A percentile compares a stretch with the other conserved stretches of the same genome.
phyloP scores from a whole-genome alignment of 2,329 filamentous ascomycete species.

The Xylariaceae sp. region DNA sequence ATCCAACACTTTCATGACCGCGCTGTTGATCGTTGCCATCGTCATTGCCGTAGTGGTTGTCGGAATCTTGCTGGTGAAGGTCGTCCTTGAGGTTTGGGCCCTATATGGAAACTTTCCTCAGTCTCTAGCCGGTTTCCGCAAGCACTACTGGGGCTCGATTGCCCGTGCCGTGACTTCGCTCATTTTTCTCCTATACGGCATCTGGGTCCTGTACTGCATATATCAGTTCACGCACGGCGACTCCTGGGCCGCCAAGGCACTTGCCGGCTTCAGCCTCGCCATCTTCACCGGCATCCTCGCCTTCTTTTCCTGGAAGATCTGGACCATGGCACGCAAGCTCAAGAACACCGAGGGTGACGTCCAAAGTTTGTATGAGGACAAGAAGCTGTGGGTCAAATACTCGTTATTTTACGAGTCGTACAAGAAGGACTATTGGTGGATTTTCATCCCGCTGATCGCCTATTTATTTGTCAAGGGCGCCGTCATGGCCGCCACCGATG shows the following conservation, averaged over 20 bases:
- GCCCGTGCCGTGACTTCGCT: conserved; percentile 86
- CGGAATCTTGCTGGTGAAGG: conserved; percentile 85
- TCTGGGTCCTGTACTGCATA: conserved; percentile 95
- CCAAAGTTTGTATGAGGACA: conserved; percentile 79
- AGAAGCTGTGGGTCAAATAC: conserved; percentile 91
- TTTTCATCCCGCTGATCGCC: conserved; percentile 85
- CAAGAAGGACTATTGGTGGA: conserved; percentile 94
- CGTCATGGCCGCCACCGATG: conserved; percentile 81
- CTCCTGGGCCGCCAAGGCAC: conserved; percentile 86
- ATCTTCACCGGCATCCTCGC: conserved; percentile 80
- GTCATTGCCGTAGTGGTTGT: conserved; percentile 82
- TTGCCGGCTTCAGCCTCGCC: conserved; percentile 79
- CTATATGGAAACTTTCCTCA: conserved; percentile 87
- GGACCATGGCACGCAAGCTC: conserved; percentile 70
- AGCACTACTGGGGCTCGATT: conserved; percentile 95
- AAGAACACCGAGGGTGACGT: conserved; percentile 76
- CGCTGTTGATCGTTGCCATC: conserved; percentile 86
- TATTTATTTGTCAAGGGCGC: conserved; percentile 92
- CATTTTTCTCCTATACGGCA: conserved; percentile 87
- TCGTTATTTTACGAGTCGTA: conserved; percentile 97
- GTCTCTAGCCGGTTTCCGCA: conserved; percentile 79
- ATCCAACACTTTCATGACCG: conserved; percentile 94
- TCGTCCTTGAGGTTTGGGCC: conserved; percentile 88
- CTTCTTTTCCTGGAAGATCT: conserved; percentile 86
- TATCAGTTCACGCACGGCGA: conserved; percentile 94